Conservation (phyloP, 129 eudicot species). For the Tanacetum coccineum region DNA sequence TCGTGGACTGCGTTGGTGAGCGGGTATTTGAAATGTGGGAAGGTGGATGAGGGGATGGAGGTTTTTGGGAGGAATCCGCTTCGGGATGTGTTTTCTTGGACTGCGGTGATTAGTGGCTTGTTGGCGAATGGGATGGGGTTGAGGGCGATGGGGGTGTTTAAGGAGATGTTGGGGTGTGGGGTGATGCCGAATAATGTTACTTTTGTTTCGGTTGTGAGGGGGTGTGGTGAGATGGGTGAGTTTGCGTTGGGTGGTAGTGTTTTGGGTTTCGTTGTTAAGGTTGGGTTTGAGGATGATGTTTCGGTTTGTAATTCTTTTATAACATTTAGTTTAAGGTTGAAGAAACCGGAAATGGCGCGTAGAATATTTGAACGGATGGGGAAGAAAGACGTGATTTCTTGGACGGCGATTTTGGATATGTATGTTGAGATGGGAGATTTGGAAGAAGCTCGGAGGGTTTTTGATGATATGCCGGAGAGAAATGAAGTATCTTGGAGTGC, state of each 20-base stretch:
- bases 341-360: slow-evolving; percentile 38
- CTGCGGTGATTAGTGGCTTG: slow-evolving; percentile 65
- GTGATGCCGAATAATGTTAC: slow-evolving; percentile 63
- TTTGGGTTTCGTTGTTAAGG: slow-evolving; percentile 41
- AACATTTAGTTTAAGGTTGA: slow-evolving; percentile 47
- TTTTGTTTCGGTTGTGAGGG: slow-evolving; percentile 49
- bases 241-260: slow-evolving; percentile 43
- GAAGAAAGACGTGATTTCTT: slow-evolving; percentile 69
- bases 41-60: slow-evolving; percentile 54
- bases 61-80: slow-evolving; percentile 48
- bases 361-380: slow-evolving; percentile 45
- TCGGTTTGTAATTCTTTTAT: slow-evolving; percentile 62
- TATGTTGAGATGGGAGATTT: slow-evolving; percentile 58
- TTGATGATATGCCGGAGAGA: slow-evolving; percentile 73
- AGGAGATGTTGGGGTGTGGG: slow-evolving; percentile 47
- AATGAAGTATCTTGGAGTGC: slow-evolving; percentile 85
- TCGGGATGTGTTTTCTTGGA: slow-evolving; percentile 54
- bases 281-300: slow-evolving; percentile 50
- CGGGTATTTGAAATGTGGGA: slow-evolving; percentile 51
- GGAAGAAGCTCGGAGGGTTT: slow-evolving; percentile 57
- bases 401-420: slow-evolving; percentile 74
- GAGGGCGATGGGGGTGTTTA: slow-evolving; percentile 37
- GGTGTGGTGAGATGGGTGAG: slow-evolving; percentile 45
- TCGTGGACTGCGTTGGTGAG: slow-evolving; percentile 74
- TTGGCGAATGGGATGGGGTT: slow-evolving; percentile 43